phyloP scores from a whole-genome alignment of 2,329 filamentous ascomycete species.

The Diaporthe citri region DNA sequence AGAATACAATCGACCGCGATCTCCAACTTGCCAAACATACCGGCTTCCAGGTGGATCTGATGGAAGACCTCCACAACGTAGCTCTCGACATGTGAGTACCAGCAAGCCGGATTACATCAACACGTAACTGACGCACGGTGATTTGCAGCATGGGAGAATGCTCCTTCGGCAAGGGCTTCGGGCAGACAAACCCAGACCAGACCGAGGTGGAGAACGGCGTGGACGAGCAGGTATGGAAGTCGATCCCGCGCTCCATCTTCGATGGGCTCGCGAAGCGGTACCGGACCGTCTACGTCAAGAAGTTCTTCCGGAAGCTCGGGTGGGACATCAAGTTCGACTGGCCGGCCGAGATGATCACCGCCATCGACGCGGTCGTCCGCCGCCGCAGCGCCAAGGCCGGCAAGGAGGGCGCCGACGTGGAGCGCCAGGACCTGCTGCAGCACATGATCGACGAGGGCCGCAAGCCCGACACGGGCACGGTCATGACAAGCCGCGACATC shows the following conservation, averaged over 20 bases:
- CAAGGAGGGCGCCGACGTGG: not conserved
- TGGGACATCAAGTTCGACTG: conserved; percentile 43
- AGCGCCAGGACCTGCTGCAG: conserved; percentile 41
- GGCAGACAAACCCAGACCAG: conserved; percentile 44
- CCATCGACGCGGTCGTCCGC: conserved; percentile 38
- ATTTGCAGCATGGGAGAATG: conserved; percentile 44
- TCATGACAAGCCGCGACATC: conserved; percentile 42
- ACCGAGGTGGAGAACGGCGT: conserved; percentile 40
- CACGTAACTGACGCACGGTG: not conserved
- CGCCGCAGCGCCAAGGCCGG: conserved; percentile 27
- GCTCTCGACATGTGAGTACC: conserved; percentile 44
- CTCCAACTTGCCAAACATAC: conserved; percentile 29
- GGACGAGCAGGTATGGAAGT: conserved; percentile 42
- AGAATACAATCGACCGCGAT: conserved; percentile 21
- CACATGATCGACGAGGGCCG: conserved; percentile 43
- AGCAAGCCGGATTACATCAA: accelerated
- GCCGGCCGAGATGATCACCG: conserved; percentile 41
- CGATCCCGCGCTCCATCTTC: conserved; percentile 42
- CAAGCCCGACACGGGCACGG: conserved; percentile 31
- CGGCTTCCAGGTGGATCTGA: conserved; percentile 44
- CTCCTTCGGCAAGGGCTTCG: conserved; percentile 47
- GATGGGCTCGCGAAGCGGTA: conserved; percentile 40
- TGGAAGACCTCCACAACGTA: conserved; percentile 47
- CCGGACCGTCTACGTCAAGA: conserved; percentile 42
- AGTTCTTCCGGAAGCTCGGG: conserved; percentile 38